These are phyloP conservation scores for Escallonia rubra DNA, from an alignment of 129 eudicot genomes.

Conservation along the genomic window DNA sequence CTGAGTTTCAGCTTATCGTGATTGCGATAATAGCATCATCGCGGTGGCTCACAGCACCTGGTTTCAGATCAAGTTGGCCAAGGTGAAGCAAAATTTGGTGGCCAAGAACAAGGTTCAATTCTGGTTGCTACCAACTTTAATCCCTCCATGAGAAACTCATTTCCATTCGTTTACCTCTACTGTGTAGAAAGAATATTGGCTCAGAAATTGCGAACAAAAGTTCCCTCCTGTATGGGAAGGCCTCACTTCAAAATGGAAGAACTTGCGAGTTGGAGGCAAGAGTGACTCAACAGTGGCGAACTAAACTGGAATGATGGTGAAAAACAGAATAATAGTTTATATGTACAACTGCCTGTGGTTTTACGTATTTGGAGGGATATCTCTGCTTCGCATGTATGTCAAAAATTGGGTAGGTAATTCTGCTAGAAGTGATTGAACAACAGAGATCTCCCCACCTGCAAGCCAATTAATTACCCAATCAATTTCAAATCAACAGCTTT, in stretches of 20 bases:
- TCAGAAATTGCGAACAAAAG: neutral
- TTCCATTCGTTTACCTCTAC: no score
- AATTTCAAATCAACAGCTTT: no score
- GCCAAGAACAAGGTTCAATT: no score
- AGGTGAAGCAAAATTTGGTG: no score
- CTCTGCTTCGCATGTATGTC: conserved; percentile 68
- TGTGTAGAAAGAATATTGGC: neutral
- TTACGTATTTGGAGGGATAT: conserved; percentile 50
- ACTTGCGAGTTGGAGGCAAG: conserved; percentile 10
- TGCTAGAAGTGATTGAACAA: conserved; percentile 82
- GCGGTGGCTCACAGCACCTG: no score
- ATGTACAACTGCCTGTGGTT: conserved; percentile 41
- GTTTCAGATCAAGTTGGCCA: no score
- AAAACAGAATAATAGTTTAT: conserved; percentile 17
- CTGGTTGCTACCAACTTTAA: no score
- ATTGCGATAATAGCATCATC: no score
- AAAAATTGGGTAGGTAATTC: conserved; percentile 91
- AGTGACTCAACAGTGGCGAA: conserved; percentile 5
- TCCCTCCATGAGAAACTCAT: no score
- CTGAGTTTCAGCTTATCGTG: no score
- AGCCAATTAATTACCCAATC: neutral
- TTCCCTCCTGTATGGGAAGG: neutral
- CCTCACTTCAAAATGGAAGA: neutral
- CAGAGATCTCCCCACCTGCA: conserved; percentile 87
- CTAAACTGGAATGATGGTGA: conserved; percentile 17